Conservation (phyloP, 176 grass and related monocot genomes). For the Cocos nucifera region DNA sequence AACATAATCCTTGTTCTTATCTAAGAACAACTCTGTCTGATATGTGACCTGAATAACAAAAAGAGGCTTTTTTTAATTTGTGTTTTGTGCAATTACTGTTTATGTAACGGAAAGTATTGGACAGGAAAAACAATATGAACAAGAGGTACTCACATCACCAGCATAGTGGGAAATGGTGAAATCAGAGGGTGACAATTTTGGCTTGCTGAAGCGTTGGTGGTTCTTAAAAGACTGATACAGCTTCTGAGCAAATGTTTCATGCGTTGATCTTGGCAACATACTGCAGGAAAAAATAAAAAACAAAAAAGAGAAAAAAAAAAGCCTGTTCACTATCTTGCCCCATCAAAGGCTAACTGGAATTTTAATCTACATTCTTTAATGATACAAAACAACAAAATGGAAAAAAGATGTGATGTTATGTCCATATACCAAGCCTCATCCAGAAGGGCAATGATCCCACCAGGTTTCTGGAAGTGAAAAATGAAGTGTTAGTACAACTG, state of each 20-base stretch:
- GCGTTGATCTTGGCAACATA: slow-evolving; percentile 90
- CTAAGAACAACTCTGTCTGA: slow-evolving; percentile 86
- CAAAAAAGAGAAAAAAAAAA: too few relatives aligned
- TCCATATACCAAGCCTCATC: slow-evolving; percentile 81
- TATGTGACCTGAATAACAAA: slow-evolving; percentile 69
- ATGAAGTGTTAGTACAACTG: neutral
- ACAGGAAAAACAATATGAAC: neutral
- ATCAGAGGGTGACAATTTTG: slow-evolving; percentile 85
- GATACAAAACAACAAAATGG: too few relatives aligned
- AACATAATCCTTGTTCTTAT: slow-evolving; percentile 99
- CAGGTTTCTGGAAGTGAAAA: slow-evolving; percentile 75
- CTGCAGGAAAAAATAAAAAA: slow-evolving; percentile 34
- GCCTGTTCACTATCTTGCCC: too few relatives aligned
- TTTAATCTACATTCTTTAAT: too few relatives aligned
- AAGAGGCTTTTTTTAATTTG: too few relatives aligned
- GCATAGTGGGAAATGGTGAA: slow-evolving; percentile 95
- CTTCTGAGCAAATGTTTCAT: slow-evolving; percentile 95
- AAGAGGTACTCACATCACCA: slow-evolving; percentile 68
- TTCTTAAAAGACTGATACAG: slow-evolving; percentile 86
- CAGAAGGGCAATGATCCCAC: slow-evolving; percentile 94
- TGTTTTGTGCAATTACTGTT: too few relatives aligned
- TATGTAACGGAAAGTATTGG: neutral
- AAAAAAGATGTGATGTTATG: too few relatives aligned
- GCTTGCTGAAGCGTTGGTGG: slow-evolving; percentile 73
- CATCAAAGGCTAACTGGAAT: too few relatives aligned